Percentiles rank a stretch among this genome's conserved stretches.
Evolutionary conservation across 768 basidiomycete species (phyloP).

Genomic region (Kwoniella botswanensis): DNA sequence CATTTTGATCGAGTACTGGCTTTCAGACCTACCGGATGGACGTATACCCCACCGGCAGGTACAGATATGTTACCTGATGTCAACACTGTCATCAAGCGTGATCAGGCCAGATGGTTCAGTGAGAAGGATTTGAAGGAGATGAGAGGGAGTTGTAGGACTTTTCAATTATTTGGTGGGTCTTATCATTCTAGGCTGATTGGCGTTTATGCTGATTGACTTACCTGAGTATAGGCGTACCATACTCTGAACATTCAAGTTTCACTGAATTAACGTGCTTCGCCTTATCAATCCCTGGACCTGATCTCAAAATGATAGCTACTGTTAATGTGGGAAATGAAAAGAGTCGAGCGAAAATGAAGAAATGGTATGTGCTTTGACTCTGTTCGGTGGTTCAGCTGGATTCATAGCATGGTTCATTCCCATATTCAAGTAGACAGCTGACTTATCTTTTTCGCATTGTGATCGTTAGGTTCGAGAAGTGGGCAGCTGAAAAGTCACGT

Average conservation of each 20-base stretch:
- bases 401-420: slow-evolving; percentile 4
- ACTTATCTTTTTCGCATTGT: neutral
- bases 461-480: slow-evolving; percentile 71
- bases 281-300: slow-evolving; percentile 76
- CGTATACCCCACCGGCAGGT: slow-evolving; percentile 73
- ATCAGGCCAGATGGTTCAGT: slow-evolving; percentile 73
- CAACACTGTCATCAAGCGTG: slow-evolving; percentile 69
- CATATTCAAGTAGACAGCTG: neutral
- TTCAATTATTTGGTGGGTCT: slow-evolving; percentile 80
- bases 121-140: slow-evolving; percentile 70
- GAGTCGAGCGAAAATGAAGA: slow-evolving; percentile 79
- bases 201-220: neutral
- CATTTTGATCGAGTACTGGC: slow-evolving; percentile 75
- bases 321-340: slow-evolving; percentile 61
- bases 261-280: slow-evolving; percentile 95
- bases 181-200: neutral
- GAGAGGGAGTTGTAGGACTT: slow-evolving; percentile 70
- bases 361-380: slow-evolving; percentile 59
- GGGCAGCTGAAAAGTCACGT: slow-evolving; percentile 80
- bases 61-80: slow-evolving; percentile 70
- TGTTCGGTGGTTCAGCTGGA: neutral
- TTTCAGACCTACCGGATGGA: slow-evolving; percentile 95
- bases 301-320: slow-evolving; percentile 85
- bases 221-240: slow-evolving; percentile 60
- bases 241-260: slow-evolving; percentile 96